A percentile compares a stretch with the other conserved stretches of the same genome.
These are phyloP conservation scores for Sporothrix humicola DNA, from an alignment of 2,329 filamentous ascomycete genomes.

Conservation along the genomic window DNA sequence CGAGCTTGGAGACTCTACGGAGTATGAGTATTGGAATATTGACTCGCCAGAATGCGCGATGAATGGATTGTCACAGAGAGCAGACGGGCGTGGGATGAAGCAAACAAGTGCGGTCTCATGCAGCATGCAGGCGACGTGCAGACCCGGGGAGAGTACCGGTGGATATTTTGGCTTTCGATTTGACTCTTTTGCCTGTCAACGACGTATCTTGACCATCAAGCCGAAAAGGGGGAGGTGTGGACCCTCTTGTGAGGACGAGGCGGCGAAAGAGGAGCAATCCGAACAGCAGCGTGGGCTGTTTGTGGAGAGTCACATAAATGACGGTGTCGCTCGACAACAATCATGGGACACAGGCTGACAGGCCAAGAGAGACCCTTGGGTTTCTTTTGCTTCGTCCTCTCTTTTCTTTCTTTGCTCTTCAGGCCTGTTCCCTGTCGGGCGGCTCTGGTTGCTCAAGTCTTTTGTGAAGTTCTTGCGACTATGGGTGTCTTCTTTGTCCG, in stretches of 20 bases:
- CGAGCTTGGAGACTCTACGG: neutral
- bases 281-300: neutral
- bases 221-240: conserved; percentile 24
- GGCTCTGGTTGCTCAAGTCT: conserved; percentile 1
- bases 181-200: neutral
- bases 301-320: conserved; percentile 3
- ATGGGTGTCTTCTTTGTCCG: neutral
- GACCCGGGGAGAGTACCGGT: conserved; percentile 1
- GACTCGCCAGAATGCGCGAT: neutral
- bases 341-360: neutral
- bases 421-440: conserved; percentile 18
- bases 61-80: neutral
- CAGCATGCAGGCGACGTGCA: conserved; percentile 19
- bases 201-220: neutral
- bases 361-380: neutral
- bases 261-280: conserved; percentile 8
- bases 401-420: neutral
- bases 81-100: neutral
- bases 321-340: conserved; percentile 18
- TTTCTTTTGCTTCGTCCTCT: too few relatives aligned
- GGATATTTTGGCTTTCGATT: neutral
- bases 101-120: neutral
- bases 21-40: neutral
- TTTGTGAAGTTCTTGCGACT: neutral
- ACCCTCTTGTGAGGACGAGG: neutral